A percentile compares a stretch with the other conserved stretches of the same genome.
Conservation (phyloP, 2,329 filamentous ascomycete species). For the Pestalotiopsis sp. region DNA sequence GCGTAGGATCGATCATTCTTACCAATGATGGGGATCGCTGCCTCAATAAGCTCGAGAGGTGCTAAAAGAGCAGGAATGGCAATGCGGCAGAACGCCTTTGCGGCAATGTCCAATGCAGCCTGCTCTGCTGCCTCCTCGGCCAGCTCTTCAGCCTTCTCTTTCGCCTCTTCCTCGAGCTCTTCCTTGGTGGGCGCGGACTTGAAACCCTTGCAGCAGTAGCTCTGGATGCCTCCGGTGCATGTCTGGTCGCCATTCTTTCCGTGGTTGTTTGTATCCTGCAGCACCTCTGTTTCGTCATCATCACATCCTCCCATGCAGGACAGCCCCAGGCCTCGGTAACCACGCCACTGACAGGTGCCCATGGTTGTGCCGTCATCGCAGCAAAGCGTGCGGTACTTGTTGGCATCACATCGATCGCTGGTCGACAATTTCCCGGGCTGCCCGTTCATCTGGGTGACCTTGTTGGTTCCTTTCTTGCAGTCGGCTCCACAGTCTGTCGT, state of each 20-base stretch:
- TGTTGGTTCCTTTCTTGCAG: slow-evolving; percentile 28
- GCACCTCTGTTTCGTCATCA: slow-evolving; percentile 31
- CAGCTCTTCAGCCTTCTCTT: slow-evolving; percentile 25
- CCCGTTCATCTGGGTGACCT: slow-evolving; percentile 31
- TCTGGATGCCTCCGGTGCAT: slow-evolving; percentile 32
- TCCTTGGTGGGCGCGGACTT: slow-evolving; percentile 23
- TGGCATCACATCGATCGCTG: slow-evolving; percentile 24
- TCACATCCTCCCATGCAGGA: slow-evolving; percentile 31
- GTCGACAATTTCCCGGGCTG: slow-evolving; percentile 29
- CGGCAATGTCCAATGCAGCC: slow-evolving; percentile 33
- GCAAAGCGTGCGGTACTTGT: slow-evolving; percentile 28
- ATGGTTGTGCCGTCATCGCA: slow-evolving; percentile 24
- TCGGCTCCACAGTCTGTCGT: slow-evolving; percentile 26
- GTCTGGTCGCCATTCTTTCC: slow-evolving; percentile 30
- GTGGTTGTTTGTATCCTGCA: slow-evolving; percentile 30
- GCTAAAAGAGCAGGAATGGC: slow-evolving; percentile 31
- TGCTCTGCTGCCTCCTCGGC: slow-evolving; percentile 28
- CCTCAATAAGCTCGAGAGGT: slow-evolving; percentile 23
- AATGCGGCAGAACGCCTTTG: slow-evolving; percentile 36
- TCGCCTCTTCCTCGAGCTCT: slow-evolving; percentile 22
- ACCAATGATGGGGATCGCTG: slow-evolving; percentile 25
- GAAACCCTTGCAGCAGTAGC: slow-evolving; percentile 34
- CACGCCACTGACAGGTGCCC: slow-evolving; percentile 31
- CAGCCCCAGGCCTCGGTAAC: slow-evolving; percentile 30
- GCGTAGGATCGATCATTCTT: not conserved